phyloP scores from a whole-genome alignment of 257 asterid species.

The Cynanchum wilfordii region DNA sequence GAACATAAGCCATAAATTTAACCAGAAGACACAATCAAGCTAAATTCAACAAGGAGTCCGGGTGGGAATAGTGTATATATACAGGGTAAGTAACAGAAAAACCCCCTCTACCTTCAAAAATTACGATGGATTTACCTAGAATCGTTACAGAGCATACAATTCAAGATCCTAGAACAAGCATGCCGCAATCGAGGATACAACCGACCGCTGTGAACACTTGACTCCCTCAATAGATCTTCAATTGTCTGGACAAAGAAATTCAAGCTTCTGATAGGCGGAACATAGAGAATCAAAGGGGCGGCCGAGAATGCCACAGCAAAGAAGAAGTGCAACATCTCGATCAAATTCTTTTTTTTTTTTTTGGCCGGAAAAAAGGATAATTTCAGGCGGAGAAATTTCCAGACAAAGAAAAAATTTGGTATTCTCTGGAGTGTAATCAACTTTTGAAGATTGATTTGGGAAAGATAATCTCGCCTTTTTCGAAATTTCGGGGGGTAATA shows the following conservation, averaged over 20 bases:
- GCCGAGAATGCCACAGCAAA: constrained; percentile 69
- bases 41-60: neutral
- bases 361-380: neutral
- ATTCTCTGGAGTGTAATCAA: neutral
- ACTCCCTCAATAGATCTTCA: constrained; percentile 64
- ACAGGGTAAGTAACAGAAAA: neutral
- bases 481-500: neutral
- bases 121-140: constrained; percentile 19
- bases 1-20: neutral
- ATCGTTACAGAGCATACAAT: constrained; percentile 36
- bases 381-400: too few relatives aligned
- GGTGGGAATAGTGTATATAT: neutral
- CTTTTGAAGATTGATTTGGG: neutral
- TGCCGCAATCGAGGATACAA: constrained; percentile 56
- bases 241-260: constrained; percentile 61
- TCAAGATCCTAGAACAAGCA: constrained; percentile 67
- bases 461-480: neutral
- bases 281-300: constrained; percentile 74
- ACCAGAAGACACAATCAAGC: neutral
- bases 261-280: constrained; percentile 83
- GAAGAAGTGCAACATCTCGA: constrained; percentile 9
- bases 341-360: too few relatives aligned
- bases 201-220: constrained; percentile 48
- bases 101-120: neutral
- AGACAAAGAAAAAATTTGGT: neutral